A percentile compares a stretch with the other conserved stretches of the same genome.
Evolutionary conservation across 805 yeast species (phyloP).

Genomic region (Candida ulmi): DNA sequence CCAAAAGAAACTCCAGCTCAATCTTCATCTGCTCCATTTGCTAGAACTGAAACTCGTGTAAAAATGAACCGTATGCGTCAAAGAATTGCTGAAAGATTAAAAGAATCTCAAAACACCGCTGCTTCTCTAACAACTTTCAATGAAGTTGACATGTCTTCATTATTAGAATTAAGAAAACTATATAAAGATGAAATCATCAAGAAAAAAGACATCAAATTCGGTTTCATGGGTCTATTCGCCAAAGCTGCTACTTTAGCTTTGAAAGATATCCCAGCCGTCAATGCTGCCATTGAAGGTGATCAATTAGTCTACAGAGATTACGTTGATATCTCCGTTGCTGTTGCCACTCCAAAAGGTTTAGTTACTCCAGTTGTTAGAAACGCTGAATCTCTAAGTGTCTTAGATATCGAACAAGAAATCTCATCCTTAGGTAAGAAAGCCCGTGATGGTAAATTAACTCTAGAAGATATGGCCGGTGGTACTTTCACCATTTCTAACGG

Average conservation of each 20-base stretch:
- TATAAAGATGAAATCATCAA: slow-evolving; percentile 96
- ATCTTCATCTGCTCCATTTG: slow-evolving; percentile 35
- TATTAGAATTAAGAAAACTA: slow-evolving; percentile 90
- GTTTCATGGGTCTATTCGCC: slow-evolving; percentile 98
- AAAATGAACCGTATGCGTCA: slow-evolving; percentile 99
- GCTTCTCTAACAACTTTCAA: slow-evolving; percentile 97
- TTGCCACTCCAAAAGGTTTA: slow-evolving; percentile 98
- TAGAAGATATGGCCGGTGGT: slow-evolving; percentile 99
- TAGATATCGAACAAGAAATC: slow-evolving; percentile 89
- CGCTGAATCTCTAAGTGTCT: slow-evolving; percentile 82
- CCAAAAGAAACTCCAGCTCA: slow-evolving; percentile 23
- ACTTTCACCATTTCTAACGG: slow-evolving; percentile 98
- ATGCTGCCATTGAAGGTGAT: slow-evolving; percentile 91
- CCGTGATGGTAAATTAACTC: slow-evolving; percentile 91
- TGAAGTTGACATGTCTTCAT: slow-evolving; percentile 92
- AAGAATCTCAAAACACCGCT: slow-evolving; percentile 98
- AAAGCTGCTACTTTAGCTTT: slow-evolving; percentile 90
- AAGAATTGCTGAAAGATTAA: slow-evolving; percentile 97
- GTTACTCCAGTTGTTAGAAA: slow-evolving; percentile 98
- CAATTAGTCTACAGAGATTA: slow-evolving; percentile 95
- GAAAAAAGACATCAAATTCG: slow-evolving; percentile 90
- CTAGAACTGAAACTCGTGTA: slow-evolving; percentile 85
- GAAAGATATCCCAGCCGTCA: slow-evolving; percentile 91
- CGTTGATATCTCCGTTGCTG: slow-evolving; percentile 93
- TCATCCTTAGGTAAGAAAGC: slow-evolving; percentile 81